phyloP scores from a whole-genome alignment of 352 stramenopile genomes.

The Globisporangium barbulae region DNA sequence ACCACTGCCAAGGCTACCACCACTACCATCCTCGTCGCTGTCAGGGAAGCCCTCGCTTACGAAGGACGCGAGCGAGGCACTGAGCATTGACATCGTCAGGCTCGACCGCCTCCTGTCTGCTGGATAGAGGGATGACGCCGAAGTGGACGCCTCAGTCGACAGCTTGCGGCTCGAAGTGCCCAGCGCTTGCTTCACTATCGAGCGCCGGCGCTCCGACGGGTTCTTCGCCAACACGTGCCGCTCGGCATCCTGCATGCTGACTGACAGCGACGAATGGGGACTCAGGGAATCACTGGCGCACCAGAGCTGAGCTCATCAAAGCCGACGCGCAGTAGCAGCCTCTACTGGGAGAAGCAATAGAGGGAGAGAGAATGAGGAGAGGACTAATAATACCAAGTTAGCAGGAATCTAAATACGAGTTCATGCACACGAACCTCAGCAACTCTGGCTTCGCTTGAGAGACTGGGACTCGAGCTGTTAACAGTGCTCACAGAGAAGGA shows the following conservation, averaged over 20 bases:
- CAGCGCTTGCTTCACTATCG: background rate
- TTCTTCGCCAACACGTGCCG: background rate
- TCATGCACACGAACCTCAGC: too few relatives aligned
- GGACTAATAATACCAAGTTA: too few relatives aligned
- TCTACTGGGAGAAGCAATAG: too few relatives aligned
- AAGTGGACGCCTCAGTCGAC: background rate
- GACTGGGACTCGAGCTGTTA: too few relatives aligned
- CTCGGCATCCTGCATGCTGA: constrained; percentile 9
- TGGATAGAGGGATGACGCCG: background rate
- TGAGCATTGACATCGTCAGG: constrained; percentile 9
- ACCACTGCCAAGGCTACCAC: background rate
- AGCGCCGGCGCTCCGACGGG: constrained; percentile 2
- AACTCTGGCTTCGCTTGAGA: too few relatives aligned
- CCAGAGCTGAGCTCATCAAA: too few relatives aligned
- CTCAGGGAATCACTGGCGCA: too few relatives aligned
- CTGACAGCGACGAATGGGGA: background rate
- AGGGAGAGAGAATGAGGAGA: too few relatives aligned
- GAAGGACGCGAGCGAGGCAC: constrained; percentile 8
- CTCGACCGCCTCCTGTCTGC: background rate
- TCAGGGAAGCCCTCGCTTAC: constrained; percentile 2
- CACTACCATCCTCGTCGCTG: background rate
- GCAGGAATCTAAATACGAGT: too few relatives aligned
- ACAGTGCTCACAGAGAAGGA: too few relatives aligned
- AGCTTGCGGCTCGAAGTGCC: background rate
- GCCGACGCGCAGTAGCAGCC: background rate